phyloP scores from a whole-genome alignment of 1,284 basidiomycete species.

The Moniliophthora roreri region DNA sequence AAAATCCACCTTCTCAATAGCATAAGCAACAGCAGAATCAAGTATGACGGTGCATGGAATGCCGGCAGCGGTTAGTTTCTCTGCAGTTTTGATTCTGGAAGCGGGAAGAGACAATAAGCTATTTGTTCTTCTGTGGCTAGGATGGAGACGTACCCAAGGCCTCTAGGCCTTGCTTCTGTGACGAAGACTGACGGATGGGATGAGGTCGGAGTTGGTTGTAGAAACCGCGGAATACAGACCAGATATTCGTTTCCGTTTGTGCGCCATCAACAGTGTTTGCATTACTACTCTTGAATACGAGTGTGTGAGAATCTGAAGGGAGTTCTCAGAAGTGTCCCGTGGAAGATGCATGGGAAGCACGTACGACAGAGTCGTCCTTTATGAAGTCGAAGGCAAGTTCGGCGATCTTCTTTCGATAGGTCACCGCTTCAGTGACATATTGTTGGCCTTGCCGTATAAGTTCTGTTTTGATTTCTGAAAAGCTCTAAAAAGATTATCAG shows the following conservation, averaged over 20 bases:
- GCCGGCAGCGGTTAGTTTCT: constrained; percentile 79
- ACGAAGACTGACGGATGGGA: constrained; percentile 73
- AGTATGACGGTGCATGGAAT: constrained; percentile 95
- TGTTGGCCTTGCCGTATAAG: constrained; percentile 77
- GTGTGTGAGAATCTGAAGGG: constrained; percentile 85
- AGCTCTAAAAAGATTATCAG: constrained; percentile 51
- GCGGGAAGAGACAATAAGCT: constrained; percentile 8
- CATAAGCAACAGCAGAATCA: constrained; percentile 95
- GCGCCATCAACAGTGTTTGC: constrained; percentile 87
- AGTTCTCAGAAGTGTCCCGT: constrained; percentile 9
- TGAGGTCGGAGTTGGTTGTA: constrained; percentile 1
- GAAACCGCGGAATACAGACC: constrained; percentile 28
- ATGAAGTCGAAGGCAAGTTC: constrained; percentile 90
- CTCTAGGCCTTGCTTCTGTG: constrained; percentile 89
- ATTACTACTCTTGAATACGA: constrained; percentile 96
- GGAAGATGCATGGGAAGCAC: constrained; percentile 8
- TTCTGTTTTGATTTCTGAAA: constrained; percentile 79
- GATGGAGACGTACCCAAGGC: constrained; percentile 61
- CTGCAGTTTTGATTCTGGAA: constrained; percentile 83
- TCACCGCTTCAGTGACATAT: constrained; percentile 79
- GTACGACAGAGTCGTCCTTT: constrained; percentile 89
- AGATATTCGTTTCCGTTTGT: constrained; percentile 89
- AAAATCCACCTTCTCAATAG: constrained; percentile 95
- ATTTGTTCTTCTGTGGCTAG: constrained; percentile 13
- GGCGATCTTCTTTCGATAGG: constrained; percentile 90